These are phyloP conservation scores for Gaultheria prostrata DNA, from an alignment of 148 eudicot species.

Conservation along the genomic window DNA sequence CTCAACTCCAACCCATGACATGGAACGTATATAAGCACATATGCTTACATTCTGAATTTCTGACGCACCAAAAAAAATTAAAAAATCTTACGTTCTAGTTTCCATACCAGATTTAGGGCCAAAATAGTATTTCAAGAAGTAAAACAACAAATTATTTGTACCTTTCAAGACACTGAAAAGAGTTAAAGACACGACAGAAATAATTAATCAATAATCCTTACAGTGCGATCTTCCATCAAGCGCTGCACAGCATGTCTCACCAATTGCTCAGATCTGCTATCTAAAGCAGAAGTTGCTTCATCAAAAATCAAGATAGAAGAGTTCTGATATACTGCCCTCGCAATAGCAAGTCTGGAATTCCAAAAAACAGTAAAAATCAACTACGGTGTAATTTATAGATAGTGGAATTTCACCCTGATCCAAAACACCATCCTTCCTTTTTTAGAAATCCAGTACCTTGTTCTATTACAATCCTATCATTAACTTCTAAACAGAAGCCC, in stretches of 20 bases:
- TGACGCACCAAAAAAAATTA: too few relatives aligned
- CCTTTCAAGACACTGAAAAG: constrained; percentile 7
- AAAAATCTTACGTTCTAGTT: background rate
- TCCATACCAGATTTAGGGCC: constrained; percentile 8
- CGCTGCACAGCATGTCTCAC: constrained; percentile 90
- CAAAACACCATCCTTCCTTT: background rate
- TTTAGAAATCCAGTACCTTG: background rate
- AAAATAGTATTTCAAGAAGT: background rate
- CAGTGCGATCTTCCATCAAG: constrained; percentile 73
- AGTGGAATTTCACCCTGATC: background rate
- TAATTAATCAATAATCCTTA: constrained; percentile 34
- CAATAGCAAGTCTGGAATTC: constrained; percentile 78
- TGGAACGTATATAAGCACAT: background rate
- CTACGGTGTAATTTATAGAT: background rate
- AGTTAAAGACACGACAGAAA: background rate
- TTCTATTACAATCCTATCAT: background rate
- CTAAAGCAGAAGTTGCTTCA: constrained; percentile 98
- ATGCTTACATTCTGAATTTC: background rate
- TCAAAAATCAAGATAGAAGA: constrained; percentile 83
- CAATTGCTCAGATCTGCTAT: constrained; percentile 81
- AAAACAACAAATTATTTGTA: background rate
- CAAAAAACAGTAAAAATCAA: background rate
- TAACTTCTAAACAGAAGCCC: background rate
- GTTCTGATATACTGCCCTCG: constrained; percentile 90
- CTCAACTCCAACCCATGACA: too few relatives aligned